Evolutionary conservation across 331 rosid genomes (phyloP).

Genomic region (Stylosanthes scabra): DNA sequence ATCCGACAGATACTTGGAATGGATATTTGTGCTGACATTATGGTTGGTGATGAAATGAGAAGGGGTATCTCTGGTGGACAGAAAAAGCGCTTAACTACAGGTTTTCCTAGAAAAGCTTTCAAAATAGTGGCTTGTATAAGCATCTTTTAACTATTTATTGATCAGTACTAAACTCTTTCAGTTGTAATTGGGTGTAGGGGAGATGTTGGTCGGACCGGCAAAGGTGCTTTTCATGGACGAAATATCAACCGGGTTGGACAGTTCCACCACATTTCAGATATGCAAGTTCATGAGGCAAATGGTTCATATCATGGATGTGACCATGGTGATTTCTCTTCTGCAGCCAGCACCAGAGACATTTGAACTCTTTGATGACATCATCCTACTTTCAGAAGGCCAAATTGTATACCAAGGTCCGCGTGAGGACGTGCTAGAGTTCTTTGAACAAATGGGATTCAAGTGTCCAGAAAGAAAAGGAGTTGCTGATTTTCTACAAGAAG

Average conservation of each 20-base stretch:
- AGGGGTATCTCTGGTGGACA: conserved; percentile 58
- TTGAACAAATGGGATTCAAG: conserved; percentile 67
- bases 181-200: conserved; percentile 20
- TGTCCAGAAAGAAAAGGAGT: conserved; percentile 87
- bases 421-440: conserved; percentile 61
- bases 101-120: neutral
- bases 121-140: neutral
- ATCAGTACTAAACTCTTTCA: neutral
- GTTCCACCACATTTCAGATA: conserved; percentile 56
- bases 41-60: conserved; percentile 46
- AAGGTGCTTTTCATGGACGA: conserved; percentile 47
- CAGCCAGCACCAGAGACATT: conserved; percentile 65
- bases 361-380: conserved; percentile 70
- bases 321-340: conserved; percentile 45
- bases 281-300: conserved; percentile 30
- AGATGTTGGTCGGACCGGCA: conserved; percentile 40
- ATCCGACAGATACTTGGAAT: conserved; percentile 39
- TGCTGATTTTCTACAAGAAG: conserved; percentile 94
- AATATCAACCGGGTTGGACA: conserved; percentile 59
- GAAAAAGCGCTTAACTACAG: conserved; percentile 49
- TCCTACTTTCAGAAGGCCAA: conserved; percentile 71
- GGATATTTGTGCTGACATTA: conserved; percentile 48
- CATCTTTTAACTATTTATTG: too few species aligned
- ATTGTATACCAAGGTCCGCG: conserved; percentile 87
- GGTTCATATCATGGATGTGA: conserved; percentile 42